Evolutionary conservation across 352 stramenopile species (phyloP).

Genomic region (Pythium inflatum): DNA sequence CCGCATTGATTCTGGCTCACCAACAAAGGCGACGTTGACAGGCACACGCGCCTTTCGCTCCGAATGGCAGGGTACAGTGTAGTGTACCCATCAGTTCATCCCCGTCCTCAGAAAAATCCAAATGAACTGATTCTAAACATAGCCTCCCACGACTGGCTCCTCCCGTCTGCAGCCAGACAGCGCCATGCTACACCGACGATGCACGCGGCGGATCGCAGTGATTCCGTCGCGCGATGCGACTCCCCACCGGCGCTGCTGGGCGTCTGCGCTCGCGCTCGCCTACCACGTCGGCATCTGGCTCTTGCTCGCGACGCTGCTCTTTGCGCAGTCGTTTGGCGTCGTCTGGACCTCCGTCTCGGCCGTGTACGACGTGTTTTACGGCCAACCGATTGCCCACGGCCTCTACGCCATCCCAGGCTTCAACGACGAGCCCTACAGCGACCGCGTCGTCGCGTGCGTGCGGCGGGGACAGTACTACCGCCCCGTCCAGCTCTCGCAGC

Average conservation of each 20-base stretch:
- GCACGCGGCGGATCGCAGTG: no score
- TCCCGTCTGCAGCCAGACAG: neutral
- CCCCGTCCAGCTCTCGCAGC: constrained; percentile 36
- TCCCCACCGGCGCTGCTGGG: no score
- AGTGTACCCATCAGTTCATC: neutral
- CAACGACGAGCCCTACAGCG: constrained; percentile 52
- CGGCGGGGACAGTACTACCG: constrained; percentile 23
- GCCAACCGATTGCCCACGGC: neutral
- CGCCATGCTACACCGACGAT: no score
- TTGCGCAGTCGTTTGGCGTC: constrained; percentile 38
- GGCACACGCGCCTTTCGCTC: no score
- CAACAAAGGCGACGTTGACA: no score
- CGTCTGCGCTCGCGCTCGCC: neutral
- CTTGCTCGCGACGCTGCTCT: constrained; percentile 34
- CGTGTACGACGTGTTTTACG: constrained; percentile 3
- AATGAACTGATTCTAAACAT: no score
- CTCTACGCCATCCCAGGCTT: constrained; percentile 27
- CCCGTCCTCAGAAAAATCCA: no score
- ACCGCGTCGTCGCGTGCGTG: constrained; percentile 45
- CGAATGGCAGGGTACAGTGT: no score
- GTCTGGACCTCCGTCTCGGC: constrained; percentile 28
- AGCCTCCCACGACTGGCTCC: no score
- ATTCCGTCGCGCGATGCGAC: no score
- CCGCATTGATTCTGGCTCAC: no score
- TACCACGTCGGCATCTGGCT: constrained; percentile 39